Conservation (phyloP, 306 rosid genomes). For the Fagus crenata region DNA sequence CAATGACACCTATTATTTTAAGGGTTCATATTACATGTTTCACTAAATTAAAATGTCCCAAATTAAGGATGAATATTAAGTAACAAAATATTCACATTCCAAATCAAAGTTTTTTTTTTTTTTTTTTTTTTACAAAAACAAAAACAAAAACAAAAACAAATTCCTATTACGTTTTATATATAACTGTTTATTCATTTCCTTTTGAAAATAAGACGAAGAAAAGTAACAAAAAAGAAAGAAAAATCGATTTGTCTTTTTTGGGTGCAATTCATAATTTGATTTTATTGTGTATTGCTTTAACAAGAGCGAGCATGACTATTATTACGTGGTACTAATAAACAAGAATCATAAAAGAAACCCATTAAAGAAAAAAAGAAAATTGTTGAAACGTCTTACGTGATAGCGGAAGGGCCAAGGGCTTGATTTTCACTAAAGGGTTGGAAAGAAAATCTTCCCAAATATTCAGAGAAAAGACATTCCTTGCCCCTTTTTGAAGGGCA, state of each 20-base stretch:
- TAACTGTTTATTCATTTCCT: too few relatives aligned
- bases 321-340: neutral
- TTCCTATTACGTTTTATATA: too few relatives aligned
- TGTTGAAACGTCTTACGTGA: constrained; percentile 42
- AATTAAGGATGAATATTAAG: neutral
- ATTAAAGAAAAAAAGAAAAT: neutral
- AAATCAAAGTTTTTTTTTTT: neutral
- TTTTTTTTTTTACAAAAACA: too few relatives aligned
- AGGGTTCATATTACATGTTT: too few relatives aligned
- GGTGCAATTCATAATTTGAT: too few relatives aligned
- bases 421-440: constrained; percentile 69
- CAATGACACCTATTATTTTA: neutral
- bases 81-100: neutral
- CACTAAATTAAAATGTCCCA: neutral
- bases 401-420: constrained; percentile 71
- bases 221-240: too few relatives aligned
- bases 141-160: too few relatives aligned
- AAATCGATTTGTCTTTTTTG: too few relatives aligned
- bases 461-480: constrained; percentile 40
- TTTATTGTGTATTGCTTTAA: too few relatives aligned
- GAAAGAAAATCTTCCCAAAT: constrained; percentile 65
- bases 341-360: neutral
- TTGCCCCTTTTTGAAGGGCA: constrained; percentile 44
- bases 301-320: too few relatives aligned
- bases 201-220: too few relatives aligned